Evolutionary conservation across 495 filamentous ascomycete species (phyloP), one percentile per base, ranked within the genome.

Genomic region (Hypoxylon intermedium): DNA sequence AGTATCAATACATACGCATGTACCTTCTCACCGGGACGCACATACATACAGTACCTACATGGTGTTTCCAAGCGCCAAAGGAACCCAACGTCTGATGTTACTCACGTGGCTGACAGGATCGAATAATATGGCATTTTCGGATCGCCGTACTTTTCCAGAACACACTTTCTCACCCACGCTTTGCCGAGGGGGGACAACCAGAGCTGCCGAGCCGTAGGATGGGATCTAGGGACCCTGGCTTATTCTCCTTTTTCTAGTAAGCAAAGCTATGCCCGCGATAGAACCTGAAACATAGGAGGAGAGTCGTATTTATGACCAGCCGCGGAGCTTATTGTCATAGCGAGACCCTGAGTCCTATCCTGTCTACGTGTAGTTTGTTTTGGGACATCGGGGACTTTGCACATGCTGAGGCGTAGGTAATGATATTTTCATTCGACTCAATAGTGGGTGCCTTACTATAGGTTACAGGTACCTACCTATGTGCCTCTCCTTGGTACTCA

Each of bases 21-120:
- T 38, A 38, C 40, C 45, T 52, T 33, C 33, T 44, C 33, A 50
- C 38, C 60, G 54, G 55, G 33, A 59, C 24, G 12, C 31, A 34
- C 31, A 34, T n/a, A 34, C 26, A 4, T 9, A 30, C 26, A 30
- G 26, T 9, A 34, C 5, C 13, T 43, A 26, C 55, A 36, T 50
- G 33, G 46, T 53, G 48, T 37, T 36, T 58, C 43, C 24, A 19
- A 33, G 34, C 44, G 13, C 46, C 43, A 52, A 42, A 37, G 23
- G 13, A 55, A 26, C 40, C 60, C 60, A 56, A 51, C 62, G 51
- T 60, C 51, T 40, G 60, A 52, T 60, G 51, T 53, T 52, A 53
- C 34, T 60, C 62, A 60, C 62, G 62, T 65, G 62, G 62, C 62
- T 65, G 62, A 43, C 62, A 28, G 51, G 51, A 60, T 56, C 45